A percentile compares a stretch with the other conserved stretches of the same genome.
phyloP scores from a whole-genome alignment of 305 asterid species.

The Coffea humblotiana region DNA sequence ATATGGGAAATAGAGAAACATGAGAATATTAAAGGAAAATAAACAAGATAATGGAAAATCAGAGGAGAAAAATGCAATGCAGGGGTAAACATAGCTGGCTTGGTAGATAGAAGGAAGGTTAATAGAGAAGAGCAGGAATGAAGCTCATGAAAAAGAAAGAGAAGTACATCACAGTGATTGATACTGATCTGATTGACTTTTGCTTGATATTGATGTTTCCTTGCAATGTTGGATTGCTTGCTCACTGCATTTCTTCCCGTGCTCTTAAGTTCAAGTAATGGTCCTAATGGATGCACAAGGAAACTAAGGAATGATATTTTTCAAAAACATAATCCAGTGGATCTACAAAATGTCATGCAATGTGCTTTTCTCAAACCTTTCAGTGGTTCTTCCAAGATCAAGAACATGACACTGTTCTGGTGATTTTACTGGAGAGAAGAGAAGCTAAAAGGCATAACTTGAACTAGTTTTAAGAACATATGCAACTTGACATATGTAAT shows the following conservation, averaged over 20 bases:
- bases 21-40: neutral
- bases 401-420: neutral
- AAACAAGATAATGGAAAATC: neutral
- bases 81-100: neutral
- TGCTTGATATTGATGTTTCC: neutral
- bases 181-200: slow-evolving; percentile 6
- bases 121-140: neutral
- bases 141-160: neutral
- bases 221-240: neutral
- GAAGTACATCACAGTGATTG: neutral
- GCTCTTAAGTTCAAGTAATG: neutral
- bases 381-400: neutral
- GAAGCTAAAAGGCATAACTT: neutral
- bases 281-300: neutral
- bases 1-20: neutral
- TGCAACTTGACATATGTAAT: neutral
- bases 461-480: neutral
- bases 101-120: neutral
- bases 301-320: neutral
- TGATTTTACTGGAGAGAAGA: neutral
- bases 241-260: neutral
- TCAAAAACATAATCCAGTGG: neutral
- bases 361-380: neutral
- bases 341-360: neutral
- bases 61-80: neutral